Conservation (phyloP, 768 basidiomycete species). For the Termitomyces sp. region DNA sequence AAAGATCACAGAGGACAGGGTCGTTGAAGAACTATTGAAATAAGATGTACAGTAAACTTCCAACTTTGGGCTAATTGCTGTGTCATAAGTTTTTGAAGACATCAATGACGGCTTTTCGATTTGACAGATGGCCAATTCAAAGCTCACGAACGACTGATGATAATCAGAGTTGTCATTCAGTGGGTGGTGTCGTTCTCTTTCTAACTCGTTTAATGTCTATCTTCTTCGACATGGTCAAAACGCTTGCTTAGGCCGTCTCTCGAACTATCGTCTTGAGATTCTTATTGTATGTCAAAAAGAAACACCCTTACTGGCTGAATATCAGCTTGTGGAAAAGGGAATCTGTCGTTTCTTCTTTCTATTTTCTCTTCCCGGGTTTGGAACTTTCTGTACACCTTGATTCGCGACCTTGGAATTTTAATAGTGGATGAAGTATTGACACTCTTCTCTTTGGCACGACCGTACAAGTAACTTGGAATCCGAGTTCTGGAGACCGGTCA, state of each 20-base stretch:
- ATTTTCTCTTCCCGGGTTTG: background rate
- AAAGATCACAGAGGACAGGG: conserved; percentile 75
- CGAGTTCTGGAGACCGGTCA: background rate
- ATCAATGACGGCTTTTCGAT: background rate
- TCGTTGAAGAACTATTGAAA: conserved; percentile 84
- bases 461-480: background rate
- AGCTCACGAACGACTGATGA: background rate
- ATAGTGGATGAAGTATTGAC: background rate
- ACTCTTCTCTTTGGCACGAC: background rate
- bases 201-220: no score
- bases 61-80: background rate
- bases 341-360: background rate
- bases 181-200: background rate
- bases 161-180: background rate
- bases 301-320: background rate
- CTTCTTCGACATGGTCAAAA: background rate
- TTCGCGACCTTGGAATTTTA: background rate
- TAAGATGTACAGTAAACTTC: conserved; percentile 15
- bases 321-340: background rate
- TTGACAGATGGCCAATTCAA: background rate
- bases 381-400: background rate
- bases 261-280: background rate
- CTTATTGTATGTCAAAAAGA: background rate
- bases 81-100: background rate
- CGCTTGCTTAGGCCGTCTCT: background rate